These are phyloP conservation scores for Metarhizium rileyi DNA, from an alignment of 2,329 filamentous ascomycete genomes.

Conservation along the genomic window DNA sequence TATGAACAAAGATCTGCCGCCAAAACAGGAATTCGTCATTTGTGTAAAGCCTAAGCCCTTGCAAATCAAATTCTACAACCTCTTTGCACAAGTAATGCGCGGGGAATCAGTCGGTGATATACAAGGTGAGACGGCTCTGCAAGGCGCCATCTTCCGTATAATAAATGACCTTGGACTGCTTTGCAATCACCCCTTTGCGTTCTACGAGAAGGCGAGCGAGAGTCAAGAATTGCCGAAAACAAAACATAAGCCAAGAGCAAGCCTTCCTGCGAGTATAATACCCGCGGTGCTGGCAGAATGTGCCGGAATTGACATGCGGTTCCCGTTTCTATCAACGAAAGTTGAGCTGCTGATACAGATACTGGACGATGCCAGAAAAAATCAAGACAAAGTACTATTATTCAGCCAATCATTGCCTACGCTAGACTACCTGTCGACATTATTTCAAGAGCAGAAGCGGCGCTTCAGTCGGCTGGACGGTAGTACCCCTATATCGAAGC, in stretches of 20 bases:
- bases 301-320: conserved; percentile 27
- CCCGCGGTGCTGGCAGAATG: conserved; percentile 24
- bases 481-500: conserved; percentile 38
- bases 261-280: conserved; percentile 19
- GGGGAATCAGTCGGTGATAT: neutral
- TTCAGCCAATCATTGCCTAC: conserved; percentile 68
- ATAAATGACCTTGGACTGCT: conserved; percentile 34
- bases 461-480: conserved; percentile 59
- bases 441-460: conserved; percentile 41
- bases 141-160: conserved; percentile 24
- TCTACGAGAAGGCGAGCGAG: conserved; percentile 18
- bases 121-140: conserved; percentile 1
- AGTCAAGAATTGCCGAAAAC: conserved; percentile 2
- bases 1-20: conserved; percentile 56
- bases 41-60: conserved; percentile 57
- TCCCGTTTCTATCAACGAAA: conserved; percentile 55
- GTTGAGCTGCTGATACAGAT: conserved; percentile 58
- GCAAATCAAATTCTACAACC: conserved; percentile 54
- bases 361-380: conserved; percentile 49
- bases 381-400: conserved; percentile 66
- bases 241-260: conserved; percentile 8
- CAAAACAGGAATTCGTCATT: conserved; percentile 75
- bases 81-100: conserved; percentile 26
- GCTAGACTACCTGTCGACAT: conserved; percentile 55
- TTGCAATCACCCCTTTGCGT: conserved; percentile 44